phyloP scores from a whole-genome alignment of 176 grass and related monocot genomes.

The Carex pumila region DNA sequence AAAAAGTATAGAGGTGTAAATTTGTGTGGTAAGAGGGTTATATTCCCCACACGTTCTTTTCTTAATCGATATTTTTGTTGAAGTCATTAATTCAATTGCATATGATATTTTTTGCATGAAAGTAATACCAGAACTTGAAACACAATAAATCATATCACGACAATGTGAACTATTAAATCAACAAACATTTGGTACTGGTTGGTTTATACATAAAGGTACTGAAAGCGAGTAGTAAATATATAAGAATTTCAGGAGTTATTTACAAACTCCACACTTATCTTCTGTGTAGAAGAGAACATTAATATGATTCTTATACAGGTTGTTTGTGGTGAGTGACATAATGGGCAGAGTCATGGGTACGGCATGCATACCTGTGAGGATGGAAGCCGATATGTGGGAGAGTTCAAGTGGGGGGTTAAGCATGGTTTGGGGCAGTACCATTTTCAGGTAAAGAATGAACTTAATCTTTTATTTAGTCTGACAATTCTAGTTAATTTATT shows the following conservation, averaged over 20 bases:
- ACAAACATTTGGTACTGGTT: background rate
- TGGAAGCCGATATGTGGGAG: no score
- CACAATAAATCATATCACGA: background rate
- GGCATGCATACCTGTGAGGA: no score
- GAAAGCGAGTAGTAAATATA: background rate
- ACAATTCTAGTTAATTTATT: no score
- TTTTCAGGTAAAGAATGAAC: no score
- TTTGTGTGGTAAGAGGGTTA: background rate
- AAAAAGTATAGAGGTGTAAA: no score
- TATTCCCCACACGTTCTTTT: background rate
- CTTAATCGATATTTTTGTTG: background rate
- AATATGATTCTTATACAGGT: slow-evolving; percentile 39
- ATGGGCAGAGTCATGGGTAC: no score
- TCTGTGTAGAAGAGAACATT: background rate
- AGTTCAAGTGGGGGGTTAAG: no score
- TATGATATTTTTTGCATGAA: background rate
- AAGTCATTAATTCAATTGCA: background rate
- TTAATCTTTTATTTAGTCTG: no score
- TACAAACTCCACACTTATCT: background rate
- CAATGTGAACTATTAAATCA: background rate
- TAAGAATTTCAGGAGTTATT: background rate
- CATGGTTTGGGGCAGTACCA: no score
- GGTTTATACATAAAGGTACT: no score
- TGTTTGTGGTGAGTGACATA: slow-evolving; percentile 58
- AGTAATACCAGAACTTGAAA: background rate